Evolutionary conservation across 345 rosid species (phyloP), one percentile per base, ranked within the genome.

Genomic region (Kernera saxatilis): DNA sequence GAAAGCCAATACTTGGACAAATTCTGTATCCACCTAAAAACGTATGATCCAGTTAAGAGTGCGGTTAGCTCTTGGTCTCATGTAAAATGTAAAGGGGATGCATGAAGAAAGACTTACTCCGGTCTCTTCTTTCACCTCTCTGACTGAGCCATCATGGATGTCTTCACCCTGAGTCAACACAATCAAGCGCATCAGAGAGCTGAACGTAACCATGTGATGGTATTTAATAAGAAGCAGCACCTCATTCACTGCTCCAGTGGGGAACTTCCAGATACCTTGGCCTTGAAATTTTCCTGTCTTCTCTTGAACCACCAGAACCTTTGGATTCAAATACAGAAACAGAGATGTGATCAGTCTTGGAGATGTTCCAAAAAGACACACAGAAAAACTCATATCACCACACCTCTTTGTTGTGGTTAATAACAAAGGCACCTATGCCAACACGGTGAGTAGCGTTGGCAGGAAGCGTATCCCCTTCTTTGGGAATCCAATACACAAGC

Each of bases 91-190:
- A 49, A 43, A 37, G 12, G 59, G 43, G 37, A 57, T 21, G 23
- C 52, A 48, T 5, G 23, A 22, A 29, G 39, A 39, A 62, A 37
- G 33, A 66, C 96, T 89, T 74, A 89, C 99, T 50, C 85, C 89
- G 3, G 99, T 94, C 82, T 88, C 99, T 88, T 94, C 96, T 79
- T 91, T 86, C 40, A 83, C 96, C 82, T 91, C 99, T 80, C 99
- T 86, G 12, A 86, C 80, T 13, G 91, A 95, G 55, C 96, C 93
- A 26, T 53, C 77, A 71, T 79, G 82, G 48, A 94, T 72, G 76
- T 89, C 91, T 77, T 94, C 96, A 21, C 97, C 99, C 97, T 94
- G 78, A 44, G 8, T 14, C 77, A 57, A 27, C 10, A 56, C 21
- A 57, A 21, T 25, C 23, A 21, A 18, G 18, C 5, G 15, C 10